phyloP scores from a whole-genome alignment of 2,329 filamentous ascomycete genomes.

The Rhynchosporium secalis region DNA sequence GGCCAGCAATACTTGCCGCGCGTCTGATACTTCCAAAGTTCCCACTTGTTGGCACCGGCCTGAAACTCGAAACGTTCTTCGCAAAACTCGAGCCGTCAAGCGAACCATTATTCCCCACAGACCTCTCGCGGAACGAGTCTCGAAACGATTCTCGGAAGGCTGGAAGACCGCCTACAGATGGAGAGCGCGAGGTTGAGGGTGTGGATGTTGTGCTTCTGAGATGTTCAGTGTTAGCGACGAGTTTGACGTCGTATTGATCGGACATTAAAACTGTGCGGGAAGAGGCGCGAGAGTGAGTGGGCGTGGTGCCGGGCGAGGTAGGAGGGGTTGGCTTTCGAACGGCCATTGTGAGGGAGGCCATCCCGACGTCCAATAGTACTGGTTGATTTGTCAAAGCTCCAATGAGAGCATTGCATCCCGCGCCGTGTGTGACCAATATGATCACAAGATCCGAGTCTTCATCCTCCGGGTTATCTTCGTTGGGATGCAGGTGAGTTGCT shows the following conservation, averaged over 20 bases:
- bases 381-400: slow-evolving; percentile 90
- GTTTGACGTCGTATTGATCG: slow-evolving; percentile 69
- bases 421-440: slow-evolving; percentile 88
- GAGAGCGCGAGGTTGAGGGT: slow-evolving; percentile 41
- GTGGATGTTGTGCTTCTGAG: slow-evolving; percentile 50
- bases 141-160: slow-evolving; percentile 37
- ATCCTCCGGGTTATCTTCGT: slow-evolving; percentile 51
- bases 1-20: slow-evolving; percentile 34
- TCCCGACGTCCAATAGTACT: slow-evolving; percentile 83
- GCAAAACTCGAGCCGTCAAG: slow-evolving; percentile 41
- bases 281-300: slow-evolving; percentile 41
- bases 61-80: slow-evolving; percentile 6
- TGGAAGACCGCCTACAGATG: slow-evolving; percentile 35
- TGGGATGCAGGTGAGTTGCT: slow-evolving; percentile 40
- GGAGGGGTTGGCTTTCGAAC: slow-evolving; percentile 51
- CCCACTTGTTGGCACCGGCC: slow-evolving; percentile 25
- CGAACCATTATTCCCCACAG: slow-evolving; percentile 19
- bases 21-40: slow-evolving; percentile 40
- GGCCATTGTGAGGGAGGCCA: slow-evolving; percentile 90
- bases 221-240: slow-evolving; percentile 76
- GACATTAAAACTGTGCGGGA: slow-evolving; percentile 49
- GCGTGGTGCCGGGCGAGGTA: slow-evolving; percentile 28
- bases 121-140: slow-evolving; percentile 28
- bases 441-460: slow-evolving; percentile 74
- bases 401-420: slow-evolving; percentile 93